A percentile compares a stretch with the other conserved stretches of the same genome.
phyloP scores from a whole-genome alignment of 495 filamentous ascomycete species.

The Daldinia loculata region DNA sequence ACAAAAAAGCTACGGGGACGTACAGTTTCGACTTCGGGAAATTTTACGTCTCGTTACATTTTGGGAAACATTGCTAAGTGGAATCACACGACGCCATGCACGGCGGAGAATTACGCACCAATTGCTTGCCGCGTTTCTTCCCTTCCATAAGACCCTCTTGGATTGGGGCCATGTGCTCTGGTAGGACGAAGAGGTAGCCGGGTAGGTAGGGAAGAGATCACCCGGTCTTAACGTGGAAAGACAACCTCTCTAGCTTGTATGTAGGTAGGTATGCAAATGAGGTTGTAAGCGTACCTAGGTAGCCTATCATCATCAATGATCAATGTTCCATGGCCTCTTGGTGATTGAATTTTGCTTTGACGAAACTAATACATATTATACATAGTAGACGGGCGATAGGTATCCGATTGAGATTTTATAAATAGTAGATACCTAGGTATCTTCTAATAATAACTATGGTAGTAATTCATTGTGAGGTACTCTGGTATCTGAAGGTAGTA shows the following conservation, averaged over 20 bases:
- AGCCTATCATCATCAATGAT: not conserved
- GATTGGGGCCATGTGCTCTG: conserved; percentile 42
- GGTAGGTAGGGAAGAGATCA: conserved; percentile 1
- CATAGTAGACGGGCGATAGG: conserved; percentile 10
- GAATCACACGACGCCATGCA: conserved; percentile 41
- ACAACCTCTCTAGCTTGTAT: conserved; percentile 15
- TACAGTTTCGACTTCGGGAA: conserved; percentile 51
- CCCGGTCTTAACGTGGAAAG: not conserved
- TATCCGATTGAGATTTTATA: not conserved
- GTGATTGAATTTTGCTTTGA: not conserved
- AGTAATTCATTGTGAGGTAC: not conserved
- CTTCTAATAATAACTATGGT: not conserved
- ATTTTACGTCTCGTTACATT: conserved; percentile 44
- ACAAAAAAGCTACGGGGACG: conserved; percentile 42
- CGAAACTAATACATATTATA: not conserved
- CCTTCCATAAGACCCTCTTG: conserved; percentile 8
- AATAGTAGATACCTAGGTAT: too few species aligned
- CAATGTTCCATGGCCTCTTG: not conserved
- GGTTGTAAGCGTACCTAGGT: not conserved
- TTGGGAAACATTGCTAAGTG: conserved; percentile 32
- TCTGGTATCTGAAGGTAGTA: not conserved
- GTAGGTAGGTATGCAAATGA: not conserved
- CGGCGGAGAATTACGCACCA: conserved; percentile 45
- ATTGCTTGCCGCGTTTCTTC: conserved; percentile 20
- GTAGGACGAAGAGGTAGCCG: conserved; percentile 37